A percentile compares a stretch with the other conserved stretches of the same genome.
Evolutionary conservation across 139 green algal genomes (phyloP).

Genomic region (Picochlorum sp.): DNA sequence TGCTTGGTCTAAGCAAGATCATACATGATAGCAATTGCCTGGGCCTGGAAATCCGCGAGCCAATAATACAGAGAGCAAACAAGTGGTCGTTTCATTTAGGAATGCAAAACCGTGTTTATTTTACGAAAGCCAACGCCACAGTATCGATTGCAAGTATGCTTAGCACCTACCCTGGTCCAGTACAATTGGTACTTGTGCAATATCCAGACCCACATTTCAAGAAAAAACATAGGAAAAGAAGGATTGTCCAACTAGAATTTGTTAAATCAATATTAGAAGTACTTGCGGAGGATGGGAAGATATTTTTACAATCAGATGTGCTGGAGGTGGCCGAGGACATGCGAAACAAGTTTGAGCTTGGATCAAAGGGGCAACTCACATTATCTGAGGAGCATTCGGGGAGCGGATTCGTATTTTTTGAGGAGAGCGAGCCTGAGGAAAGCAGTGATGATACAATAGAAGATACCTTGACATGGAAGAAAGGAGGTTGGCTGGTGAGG

Average conservation of each 20-base stretch:
- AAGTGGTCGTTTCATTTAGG: slow-evolving; percentile 45
- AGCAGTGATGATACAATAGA: not conserved
- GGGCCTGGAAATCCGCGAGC: slow-evolving; percentile 68
- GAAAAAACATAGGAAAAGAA: slow-evolving; percentile 66
- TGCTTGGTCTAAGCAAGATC: slow-evolving; percentile 34
- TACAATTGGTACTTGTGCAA: slow-evolving; percentile 54
- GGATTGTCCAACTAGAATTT: slow-evolving; percentile 64
- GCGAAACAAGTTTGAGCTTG: slow-evolving; percentile 39
- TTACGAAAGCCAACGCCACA: slow-evolving; percentile 68
- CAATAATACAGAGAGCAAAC: slow-evolving; percentile 63
- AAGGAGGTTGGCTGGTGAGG: slow-evolving; percentile 41
- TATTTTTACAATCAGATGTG: slow-evolving; percentile 76
- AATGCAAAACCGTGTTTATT: slow-evolving; percentile 37
- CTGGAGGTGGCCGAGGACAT: slow-evolving; percentile 39
- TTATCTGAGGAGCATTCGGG: not conserved
- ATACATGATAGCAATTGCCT: slow-evolving; percentile 53
- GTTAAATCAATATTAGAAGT: slow-evolving; percentile 19
- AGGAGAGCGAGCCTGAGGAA: not conserved
- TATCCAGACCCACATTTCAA: slow-evolving; percentile 92
- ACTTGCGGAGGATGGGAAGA: slow-evolving; percentile 16
- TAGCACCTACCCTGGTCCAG: slow-evolving; percentile 43
- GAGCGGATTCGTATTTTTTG: not conserved
- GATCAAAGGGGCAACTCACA: slow-evolving; percentile 10
- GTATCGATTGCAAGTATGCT: slow-evolving; percentile 50
- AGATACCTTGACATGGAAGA: slow-evolving; percentile 12